Evolutionary conservation across 73 alveolate genomes (phyloP).

Genomic region (Paramecium pentaurelia): DNA sequence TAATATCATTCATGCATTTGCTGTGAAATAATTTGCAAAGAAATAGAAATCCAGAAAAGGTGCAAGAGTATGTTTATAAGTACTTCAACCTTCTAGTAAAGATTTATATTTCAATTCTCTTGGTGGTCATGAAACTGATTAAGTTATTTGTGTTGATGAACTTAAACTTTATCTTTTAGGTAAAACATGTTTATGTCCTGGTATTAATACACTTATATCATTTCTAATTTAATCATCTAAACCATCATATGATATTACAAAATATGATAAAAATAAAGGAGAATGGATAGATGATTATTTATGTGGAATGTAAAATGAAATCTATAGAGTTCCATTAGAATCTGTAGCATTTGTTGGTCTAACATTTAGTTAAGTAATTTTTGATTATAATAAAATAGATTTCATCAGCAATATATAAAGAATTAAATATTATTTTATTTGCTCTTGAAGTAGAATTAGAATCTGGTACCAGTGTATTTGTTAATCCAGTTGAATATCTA

Average conservation of each 20-base stretch:
- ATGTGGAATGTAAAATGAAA: slow-evolving; percentile 75
- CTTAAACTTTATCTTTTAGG: slow-evolving; percentile 89
- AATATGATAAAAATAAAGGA: neutral
- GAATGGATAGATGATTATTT: slow-evolving; percentile 72
- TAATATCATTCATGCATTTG: slow-evolving; percentile 88
- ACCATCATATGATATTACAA: slow-evolving; percentile 65
- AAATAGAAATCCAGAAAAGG: slow-evolving; percentile 57
- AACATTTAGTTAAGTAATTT: slow-evolving; percentile 68
- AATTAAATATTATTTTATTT: slow-evolving; percentile 73
- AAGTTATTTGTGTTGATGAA: slow-evolving; percentile 91
- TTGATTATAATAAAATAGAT: neutral
- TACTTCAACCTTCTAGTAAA: slow-evolving; percentile 88
- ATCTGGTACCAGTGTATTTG: slow-evolving; percentile 84
- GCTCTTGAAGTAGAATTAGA: slow-evolving; percentile 80
- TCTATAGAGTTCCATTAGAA: slow-evolving; percentile 75
- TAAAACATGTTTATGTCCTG: slow-evolving; percentile 94
- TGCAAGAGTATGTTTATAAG: slow-evolving; percentile 80
- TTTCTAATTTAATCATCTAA: slow-evolving; percentile 85
- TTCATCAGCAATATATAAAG: slow-evolving; percentile 45
- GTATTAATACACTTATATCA: slow-evolving; percentile 91
- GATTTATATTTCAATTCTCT: slow-evolving; percentile 77
- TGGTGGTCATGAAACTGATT: slow-evolving; percentile 53
- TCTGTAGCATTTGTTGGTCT: slow-evolving; percentile 67
- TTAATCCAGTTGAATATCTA: slow-evolving; percentile 89
- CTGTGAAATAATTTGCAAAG: slow-evolving; percentile 82